Conservation (phyloP, 768 basidiomycete genomes). For the Tricholoma matsutake region DNA sequence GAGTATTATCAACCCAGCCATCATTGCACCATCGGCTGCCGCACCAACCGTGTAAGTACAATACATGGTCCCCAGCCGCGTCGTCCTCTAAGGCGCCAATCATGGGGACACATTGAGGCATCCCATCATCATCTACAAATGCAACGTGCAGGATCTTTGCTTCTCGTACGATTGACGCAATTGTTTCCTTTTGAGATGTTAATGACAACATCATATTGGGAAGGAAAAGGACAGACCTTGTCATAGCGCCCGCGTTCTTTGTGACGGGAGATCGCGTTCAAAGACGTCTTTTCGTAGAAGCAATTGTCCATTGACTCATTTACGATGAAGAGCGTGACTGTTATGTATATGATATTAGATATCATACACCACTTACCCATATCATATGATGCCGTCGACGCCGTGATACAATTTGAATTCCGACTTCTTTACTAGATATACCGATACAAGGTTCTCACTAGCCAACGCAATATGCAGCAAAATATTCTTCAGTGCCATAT, state of each 20-base stretch:
- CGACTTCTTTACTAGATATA: no score
- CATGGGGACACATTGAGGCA: constrained; percentile 1
- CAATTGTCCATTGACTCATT: neutral
- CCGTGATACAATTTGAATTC: no score
- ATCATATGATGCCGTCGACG: no score
- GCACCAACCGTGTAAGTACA: neutral
- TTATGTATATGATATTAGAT: no score
- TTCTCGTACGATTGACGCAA: neutral
- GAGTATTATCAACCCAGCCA: neutral
- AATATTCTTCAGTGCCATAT: neutral
- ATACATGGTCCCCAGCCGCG: neutral
- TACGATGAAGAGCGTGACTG: neutral
- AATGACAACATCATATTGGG: neutral
- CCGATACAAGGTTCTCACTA: neutral
- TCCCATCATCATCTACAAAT: neutral
- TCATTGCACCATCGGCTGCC: neutral
- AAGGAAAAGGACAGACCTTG: neutral
- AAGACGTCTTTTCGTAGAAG: neutral
- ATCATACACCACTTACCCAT: no score
- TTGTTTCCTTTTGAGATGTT: neutral
- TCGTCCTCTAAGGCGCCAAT: neutral
- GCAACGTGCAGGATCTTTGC: neutral
- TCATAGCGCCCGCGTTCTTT: neutral
- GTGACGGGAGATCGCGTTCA: neutral
- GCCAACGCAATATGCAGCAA: no score